phyloP scores from a whole-genome alignment of 129 eudicot genomes.

The Calendula officinalis region DNA sequence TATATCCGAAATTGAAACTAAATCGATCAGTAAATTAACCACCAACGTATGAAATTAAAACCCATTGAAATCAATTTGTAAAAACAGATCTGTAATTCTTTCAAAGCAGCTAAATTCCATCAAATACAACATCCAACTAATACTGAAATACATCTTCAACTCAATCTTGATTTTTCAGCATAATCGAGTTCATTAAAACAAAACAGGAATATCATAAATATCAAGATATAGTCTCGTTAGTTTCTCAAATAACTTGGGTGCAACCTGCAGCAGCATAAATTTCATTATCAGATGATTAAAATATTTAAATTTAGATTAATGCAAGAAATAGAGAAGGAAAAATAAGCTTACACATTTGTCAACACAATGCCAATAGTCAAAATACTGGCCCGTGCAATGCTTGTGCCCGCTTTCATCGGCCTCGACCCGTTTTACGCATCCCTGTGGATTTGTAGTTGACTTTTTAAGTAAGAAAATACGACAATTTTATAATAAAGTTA shows the following conservation, averaged over 20 bases:
- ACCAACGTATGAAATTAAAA: no score
- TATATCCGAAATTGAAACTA: no score
- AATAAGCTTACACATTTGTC: no score
- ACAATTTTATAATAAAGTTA: no score
- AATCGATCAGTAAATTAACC: no score
- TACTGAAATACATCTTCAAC: not conserved
- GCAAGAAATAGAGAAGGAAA: not conserved
- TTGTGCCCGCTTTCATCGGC: slow-evolving; percentile 80
- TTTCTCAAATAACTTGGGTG: slow-evolving; percentile 53
- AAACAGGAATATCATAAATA: slow-evolving; percentile 11
- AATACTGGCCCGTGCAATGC: slow-evolving; percentile 88
- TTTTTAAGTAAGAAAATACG: not conserved
- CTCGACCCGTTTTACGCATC: slow-evolving; percentile 66
- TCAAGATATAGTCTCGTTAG: slow-evolving; percentile 35
- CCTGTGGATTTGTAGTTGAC: slow-evolving; percentile 33
- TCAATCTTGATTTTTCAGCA: slow-evolving; percentile 27
- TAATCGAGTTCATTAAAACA: slow-evolving; percentile 15
- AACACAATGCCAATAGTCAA: slow-evolving; percentile 89
- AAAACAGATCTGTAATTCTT: no score
- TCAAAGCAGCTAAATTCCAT: no score
- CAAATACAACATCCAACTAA: no score
- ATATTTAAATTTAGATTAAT: not conserved
- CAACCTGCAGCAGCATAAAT: slow-evolving; percentile 45
- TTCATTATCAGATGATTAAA: slow-evolving; percentile 4
- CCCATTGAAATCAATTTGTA: no score